A percentile compares a stretch with the other conserved stretches of the same genome.
phyloP scores from a whole-genome alignment of 23 red algal species.

The Gracilaria gracilis region DNA sequence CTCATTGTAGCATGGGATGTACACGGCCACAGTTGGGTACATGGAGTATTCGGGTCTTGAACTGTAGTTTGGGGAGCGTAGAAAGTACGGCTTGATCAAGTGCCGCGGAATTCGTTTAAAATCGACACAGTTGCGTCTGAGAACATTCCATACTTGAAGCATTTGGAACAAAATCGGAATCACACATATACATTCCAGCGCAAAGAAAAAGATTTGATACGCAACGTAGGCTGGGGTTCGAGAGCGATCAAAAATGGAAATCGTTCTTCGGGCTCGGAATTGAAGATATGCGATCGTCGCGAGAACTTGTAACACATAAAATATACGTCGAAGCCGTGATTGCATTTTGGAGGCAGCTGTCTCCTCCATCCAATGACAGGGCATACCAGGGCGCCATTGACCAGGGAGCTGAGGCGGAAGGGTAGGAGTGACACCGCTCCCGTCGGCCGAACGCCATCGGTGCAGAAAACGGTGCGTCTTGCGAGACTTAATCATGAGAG shows the following conservation, averaged over 20 bases:
- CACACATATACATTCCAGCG: slow-evolving; percentile 19
- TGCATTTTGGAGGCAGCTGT: neutral
- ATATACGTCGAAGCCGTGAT: slow-evolving; percentile 19
- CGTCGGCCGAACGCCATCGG: slow-evolving; percentile 14
- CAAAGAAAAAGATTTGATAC: slow-evolving; percentile 51
- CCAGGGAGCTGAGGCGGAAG: slow-evolving; percentile 24
- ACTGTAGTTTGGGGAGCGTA: neutral
- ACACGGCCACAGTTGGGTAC: slow-evolving; percentile 43
- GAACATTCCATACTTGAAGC: slow-evolving; percentile 25
- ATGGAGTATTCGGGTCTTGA: neutral
- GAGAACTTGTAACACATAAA: slow-evolving; percentile 18
- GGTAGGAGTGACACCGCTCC: neutral
- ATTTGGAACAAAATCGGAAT: neutral
- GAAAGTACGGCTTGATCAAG: slow-evolving; percentile 2
- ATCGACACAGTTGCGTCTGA: slow-evolving; percentile 27
- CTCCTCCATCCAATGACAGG: slow-evolving; percentile 57
- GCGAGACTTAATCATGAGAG: neutral
- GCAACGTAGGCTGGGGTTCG: neutral
- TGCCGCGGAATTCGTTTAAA: slow-evolving; percentile 42
- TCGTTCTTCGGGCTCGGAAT: slow-evolving; percentile 38
- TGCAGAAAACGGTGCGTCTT: neutral
- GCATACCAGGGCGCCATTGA: slow-evolving; percentile 45
- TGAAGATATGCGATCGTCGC: slow-evolving; percentile 39
- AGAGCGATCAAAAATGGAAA: slow-evolving; percentile 28
- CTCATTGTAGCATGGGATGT: slow-evolving; percentile 73